Conservation (phyloP, 176 grass and related monocot genomes). For the Rhynchospora pubera region DNA sequence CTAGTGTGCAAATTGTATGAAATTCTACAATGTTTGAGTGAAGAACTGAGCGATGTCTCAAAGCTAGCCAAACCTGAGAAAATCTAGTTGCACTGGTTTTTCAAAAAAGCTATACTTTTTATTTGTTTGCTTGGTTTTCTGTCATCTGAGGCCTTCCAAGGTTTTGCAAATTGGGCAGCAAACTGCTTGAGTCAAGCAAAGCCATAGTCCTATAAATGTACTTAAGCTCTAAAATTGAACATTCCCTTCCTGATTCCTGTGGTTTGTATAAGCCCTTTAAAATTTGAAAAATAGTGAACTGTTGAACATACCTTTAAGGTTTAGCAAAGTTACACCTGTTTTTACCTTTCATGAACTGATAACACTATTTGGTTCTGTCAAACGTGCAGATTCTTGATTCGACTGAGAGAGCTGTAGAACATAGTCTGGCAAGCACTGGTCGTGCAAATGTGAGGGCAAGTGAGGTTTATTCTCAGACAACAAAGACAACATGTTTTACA, state of each 20-base stretch:
- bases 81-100: too few relatives aligned
- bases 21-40: too few relatives aligned
- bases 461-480: conserved; percentile 54
- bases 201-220: too few relatives aligned
- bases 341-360: conserved; percentile 4
- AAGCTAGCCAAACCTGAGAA: too few relatives aligned
- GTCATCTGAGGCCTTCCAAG: too few relatives aligned
- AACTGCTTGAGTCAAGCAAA: too few relatives aligned
- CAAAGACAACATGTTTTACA: conserved; percentile 82
- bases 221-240: background rate
- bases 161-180: too few relatives aligned
- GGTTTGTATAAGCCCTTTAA: background rate
- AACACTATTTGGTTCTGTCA: conserved; percentile 4
- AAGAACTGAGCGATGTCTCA: too few relatives aligned
- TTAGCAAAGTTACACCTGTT: too few relatives aligned
- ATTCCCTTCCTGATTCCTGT: background rate
- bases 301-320: too few relatives aligned
- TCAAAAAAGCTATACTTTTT: background rate
- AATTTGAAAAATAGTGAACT: background rate
- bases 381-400: conserved; percentile 70
- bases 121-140: too few relatives aligned
- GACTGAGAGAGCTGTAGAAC: conserved; percentile 64
- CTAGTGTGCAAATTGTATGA: too few relatives aligned
- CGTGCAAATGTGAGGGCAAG: conserved; percentile 51
- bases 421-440: conserved; percentile 62